Percentiles rank a stretch among this genome's conserved stretches.
phyloP scores from a whole-genome alignment of 2,329 filamentous ascomycete species.

The Tolypocladium cylindrosporum region DNA sequence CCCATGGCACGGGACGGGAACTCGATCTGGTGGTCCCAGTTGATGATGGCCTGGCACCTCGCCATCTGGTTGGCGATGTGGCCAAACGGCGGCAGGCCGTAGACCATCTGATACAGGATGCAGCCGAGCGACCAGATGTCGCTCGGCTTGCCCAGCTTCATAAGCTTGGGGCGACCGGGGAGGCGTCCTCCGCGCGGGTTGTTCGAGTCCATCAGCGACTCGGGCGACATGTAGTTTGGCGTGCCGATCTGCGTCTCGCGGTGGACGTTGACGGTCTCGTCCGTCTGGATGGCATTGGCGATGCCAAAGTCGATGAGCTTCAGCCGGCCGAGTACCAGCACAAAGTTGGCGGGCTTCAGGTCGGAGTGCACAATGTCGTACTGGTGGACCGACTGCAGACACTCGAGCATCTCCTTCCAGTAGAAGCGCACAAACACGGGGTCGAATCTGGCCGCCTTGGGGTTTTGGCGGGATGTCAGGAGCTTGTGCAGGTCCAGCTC shows the following conservation, averaged over 20 bases:
- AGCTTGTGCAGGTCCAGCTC: slow-evolving; percentile 88
- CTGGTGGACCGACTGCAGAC: slow-evolving; percentile 78
- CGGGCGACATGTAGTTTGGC: slow-evolving; percentile 97
- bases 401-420: slow-evolving; percentile 99
- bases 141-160: slow-evolving; percentile 92
- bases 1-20: slow-evolving; percentile 63
- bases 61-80: slow-evolving; percentile 84
- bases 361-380: slow-evolving; percentile 94
- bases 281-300: slow-evolving; percentile 89
- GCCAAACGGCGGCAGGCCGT: slow-evolving; percentile 90
- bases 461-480: slow-evolving; percentile 61
- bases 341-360: slow-evolving; percentile 93
- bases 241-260: slow-evolving; percentile 92
- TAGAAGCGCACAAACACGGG: slow-evolving; percentile 90
- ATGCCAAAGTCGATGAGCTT: slow-evolving; percentile 99
- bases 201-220: slow-evolving; percentile 83
- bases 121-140: slow-evolving; percentile 96
- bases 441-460: slow-evolving; percentile 68
- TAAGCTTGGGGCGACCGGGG: slow-evolving; percentile 54
- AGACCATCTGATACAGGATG: slow-evolving; percentile 96
- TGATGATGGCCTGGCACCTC: slow-evolving; percentile 78
- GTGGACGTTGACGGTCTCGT: slow-evolving; percentile 95
- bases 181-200: slow-evolving; percentile 39
- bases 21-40: slow-evolving; percentile 63
- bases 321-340: slow-evolving; percentile 78